Conservation (phyloP, 768 basidiomycete species). For the Brasilioporus rufonigricans region DNA sequence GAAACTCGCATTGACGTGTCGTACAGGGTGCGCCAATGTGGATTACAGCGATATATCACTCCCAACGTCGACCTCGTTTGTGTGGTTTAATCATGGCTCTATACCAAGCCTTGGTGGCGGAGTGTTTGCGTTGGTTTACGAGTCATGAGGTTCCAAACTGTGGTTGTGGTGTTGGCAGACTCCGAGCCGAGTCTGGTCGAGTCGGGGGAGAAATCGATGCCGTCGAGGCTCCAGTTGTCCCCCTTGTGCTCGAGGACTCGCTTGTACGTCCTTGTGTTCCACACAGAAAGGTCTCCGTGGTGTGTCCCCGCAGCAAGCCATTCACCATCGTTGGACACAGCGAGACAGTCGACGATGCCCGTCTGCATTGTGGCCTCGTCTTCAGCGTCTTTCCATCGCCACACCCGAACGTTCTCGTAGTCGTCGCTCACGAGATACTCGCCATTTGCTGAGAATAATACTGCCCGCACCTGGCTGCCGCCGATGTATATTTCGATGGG, state of each 20-base stretch:
- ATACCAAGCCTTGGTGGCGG: too few relatives aligned
- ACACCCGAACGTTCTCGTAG: too few relatives aligned
- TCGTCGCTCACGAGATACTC: too few relatives aligned
- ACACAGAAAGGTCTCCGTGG: background rate
- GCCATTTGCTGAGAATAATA: too few relatives aligned
- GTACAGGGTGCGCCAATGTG: conserved; percentile 43
- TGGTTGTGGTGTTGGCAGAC: background rate
- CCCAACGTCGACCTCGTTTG: conserved; percentile 62
- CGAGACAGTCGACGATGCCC: too few relatives aligned
- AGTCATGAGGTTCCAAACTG: background rate
- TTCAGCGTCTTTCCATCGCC: too few relatives aligned
- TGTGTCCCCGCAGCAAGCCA: background rate
- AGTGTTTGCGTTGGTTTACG: too few relatives aligned
- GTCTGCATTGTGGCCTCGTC: too few relatives aligned
- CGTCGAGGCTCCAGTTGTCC: background rate
- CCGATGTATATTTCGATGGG: too few relatives aligned
- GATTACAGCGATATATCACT: conserved; percentile 59
- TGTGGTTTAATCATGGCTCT: conserved; percentile 68
- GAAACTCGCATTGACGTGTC: background rate
- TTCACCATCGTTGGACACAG: too few relatives aligned
- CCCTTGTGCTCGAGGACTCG: background rate
- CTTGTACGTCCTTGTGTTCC: background rate
- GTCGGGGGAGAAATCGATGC: background rate
- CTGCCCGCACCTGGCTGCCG: too few relatives aligned
- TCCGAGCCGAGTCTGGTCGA: background rate